Conservation (phyloP, 257 asterid species). For the Mentha longifolia region DNA sequence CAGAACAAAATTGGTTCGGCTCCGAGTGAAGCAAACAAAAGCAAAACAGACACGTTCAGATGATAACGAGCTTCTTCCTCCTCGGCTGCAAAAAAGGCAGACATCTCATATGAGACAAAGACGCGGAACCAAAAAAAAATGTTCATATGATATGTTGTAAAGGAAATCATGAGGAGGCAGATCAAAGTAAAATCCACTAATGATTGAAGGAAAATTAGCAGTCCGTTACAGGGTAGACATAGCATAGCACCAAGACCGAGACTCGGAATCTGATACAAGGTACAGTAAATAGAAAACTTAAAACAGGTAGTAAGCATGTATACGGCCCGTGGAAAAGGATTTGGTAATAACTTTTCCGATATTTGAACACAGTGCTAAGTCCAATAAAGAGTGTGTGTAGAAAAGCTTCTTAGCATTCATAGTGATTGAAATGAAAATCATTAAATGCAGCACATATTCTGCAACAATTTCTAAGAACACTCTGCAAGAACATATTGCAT, state of each 20-base stretch:
- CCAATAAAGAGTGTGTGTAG: neutral
- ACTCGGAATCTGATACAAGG: neutral
- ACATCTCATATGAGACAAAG: slow-evolving; percentile 4
- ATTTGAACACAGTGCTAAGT: neutral
- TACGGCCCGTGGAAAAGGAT: neutral
- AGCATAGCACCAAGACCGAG: neutral
- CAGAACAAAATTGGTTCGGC: neutral
- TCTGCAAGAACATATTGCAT: too few species aligned
- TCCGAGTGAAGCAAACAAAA: neutral
- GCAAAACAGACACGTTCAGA: slow-evolving; percentile 34
- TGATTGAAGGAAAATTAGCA: neutral
- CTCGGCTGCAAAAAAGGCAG: slow-evolving; percentile 41
- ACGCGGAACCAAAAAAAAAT: neutral
- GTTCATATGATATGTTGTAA: neutral
- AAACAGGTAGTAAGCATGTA: neutral
- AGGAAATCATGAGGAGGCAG: neutral
- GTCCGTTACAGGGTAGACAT: neutral
- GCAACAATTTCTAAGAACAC: neutral
- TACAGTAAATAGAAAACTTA: neutral
- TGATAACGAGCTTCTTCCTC: slow-evolving; percentile 41
- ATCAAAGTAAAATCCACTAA: neutral
- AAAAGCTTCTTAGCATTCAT: neutral
- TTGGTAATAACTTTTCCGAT: neutral
- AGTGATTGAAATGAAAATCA: neutral
- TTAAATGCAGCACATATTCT: neutral